Evolutionary conservation across 108 stramenopile genomes (phyloP).

Genomic region (Nitzschia putrida): DNA sequence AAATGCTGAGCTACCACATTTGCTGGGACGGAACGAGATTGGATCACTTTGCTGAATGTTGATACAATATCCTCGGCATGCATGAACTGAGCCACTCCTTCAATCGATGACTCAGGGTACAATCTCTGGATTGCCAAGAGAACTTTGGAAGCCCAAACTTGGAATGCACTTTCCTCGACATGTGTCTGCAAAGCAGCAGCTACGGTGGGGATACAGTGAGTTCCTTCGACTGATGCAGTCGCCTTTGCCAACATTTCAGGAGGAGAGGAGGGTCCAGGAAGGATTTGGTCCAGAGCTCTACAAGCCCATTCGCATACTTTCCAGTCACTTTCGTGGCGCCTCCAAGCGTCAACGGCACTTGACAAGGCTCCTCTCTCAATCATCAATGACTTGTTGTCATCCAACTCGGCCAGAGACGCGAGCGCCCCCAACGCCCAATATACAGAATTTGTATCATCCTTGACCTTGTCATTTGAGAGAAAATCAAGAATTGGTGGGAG

Average conservation of each 20-base stretch:
- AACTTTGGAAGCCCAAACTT: constrained; percentile 36
- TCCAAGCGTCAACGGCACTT: constrained; percentile 19
- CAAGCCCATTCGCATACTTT: constrained; percentile 46
- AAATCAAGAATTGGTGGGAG: constrained; percentile 27
- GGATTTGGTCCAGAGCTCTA: constrained; percentile 27
- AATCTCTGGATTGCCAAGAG: constrained; percentile 29
- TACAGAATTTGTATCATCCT: constrained; percentile 26
- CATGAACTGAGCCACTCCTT: constrained; percentile 2
- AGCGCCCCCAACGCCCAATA: constrained; percentile 40
- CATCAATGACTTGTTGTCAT: constrained; percentile 21
- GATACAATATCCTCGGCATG: constrained; percentile 13
- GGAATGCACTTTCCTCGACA: constrained; percentile 13
- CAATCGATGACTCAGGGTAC: not conserved
- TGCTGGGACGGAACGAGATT: not conserved
- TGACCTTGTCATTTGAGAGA: constrained; percentile 3
- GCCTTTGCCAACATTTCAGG: constrained; percentile 15
- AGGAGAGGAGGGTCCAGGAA: constrained; percentile 6
- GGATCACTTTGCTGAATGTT: constrained; percentile 10
- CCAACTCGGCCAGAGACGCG: constrained; percentile 18
- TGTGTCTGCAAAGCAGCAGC: constrained; percentile 27
- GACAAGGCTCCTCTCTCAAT: constrained; percentile 27
- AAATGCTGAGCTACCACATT: constrained; percentile 9
- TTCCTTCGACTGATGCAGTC: constrained; percentile 22
- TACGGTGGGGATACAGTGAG: constrained; percentile 26
- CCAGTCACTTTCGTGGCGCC: constrained; percentile 17